Evolutionary conservation across 1,284 basidiomycete genomes (phyloP), one percentile per base, ranked within the genome.

Genomic region (Apiotrichum sp.): DNA sequence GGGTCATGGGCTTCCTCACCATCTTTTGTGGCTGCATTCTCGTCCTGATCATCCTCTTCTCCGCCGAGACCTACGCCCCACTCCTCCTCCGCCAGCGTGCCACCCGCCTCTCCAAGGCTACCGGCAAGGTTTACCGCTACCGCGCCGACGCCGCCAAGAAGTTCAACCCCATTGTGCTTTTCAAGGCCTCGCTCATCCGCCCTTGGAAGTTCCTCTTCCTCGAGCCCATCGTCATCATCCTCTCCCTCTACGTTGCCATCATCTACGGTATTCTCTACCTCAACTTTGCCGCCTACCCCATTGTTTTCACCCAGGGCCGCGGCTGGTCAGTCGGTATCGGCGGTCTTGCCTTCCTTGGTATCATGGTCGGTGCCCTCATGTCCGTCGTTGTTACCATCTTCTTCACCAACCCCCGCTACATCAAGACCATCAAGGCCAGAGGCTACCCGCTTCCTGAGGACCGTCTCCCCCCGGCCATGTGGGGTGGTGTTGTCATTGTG

Each of bases 1-100:
- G 79, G 77, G 83, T 84, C 55, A 85, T 85, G 69, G 86, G 84
- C 79, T 75, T 87, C 55, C 82, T 87, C 77, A 80, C 84, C 63
- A 73, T 79, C 57, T 77, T 80, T 65, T 59, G 57, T 33, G 52
- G 13, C 7, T 16, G 7, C 44, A 38, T 62, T 36, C 36, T 54
- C 16, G 2, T 62, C 40, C n/a, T 35, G 39, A 64, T 68, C 43
- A 56, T 67, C 42, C 42, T 77, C 47, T 61, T 70, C 55, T 64
- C 66, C 33, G 68, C 77, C 7, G 79, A 80, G 65, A 79, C 78
- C 3, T 79, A 80, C 62, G 73, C 76, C 0, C 78, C 78, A 0
- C 65, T 73, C 2, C 65, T 80, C 3, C 68, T 80, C 11, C 70
- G 76, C 34, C 43, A 61, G 13, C 66, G 75, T 34, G 79, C 78